phyloP scores from a whole-genome alignment of 495 filamentous ascomycete genomes.

The Talaromyces borbonicus region DNA sequence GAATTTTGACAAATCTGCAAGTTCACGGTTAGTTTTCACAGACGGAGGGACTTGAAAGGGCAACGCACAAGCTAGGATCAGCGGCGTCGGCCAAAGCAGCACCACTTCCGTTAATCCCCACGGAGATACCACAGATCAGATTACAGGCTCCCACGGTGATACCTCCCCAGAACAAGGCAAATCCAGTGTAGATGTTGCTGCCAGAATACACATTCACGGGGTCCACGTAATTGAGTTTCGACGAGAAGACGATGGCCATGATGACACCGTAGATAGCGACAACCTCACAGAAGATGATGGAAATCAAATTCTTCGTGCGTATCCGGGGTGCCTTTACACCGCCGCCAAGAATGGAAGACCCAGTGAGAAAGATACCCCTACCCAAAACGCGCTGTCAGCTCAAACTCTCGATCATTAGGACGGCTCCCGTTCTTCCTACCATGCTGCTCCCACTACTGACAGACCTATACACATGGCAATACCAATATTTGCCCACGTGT shows the following conservation, averaged over 20 bases:
- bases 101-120: conserved; percentile 96
- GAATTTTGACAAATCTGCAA: conserved; percentile 77
- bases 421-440: conserved; percentile 52
- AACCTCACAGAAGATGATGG: conserved; percentile 99
- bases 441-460: conserved; percentile 94
- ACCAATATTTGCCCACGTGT: conserved; percentile 83
- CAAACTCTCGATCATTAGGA: not conserved
- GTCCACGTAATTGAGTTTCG: conserved; percentile 57
- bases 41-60: not conserved
- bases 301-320: conserved; percentile 97
- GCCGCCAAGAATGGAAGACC: conserved; percentile 94
- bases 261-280: conserved; percentile 99
- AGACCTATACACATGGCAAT: conserved; percentile 92
- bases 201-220: conserved; percentile 47
- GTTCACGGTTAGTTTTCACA: conserved; percentile 7
- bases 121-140: conserved; percentile 88
- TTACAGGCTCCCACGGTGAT: conserved; percentile 92
- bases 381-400: conserved; percentile 19
- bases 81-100: conserved; percentile 94
- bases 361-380: conserved; percentile 98
- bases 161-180: conserved; percentile 91
- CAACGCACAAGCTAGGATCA: conserved; percentile 74
- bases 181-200: conserved; percentile 87
- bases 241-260: conserved; percentile 95
- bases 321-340: conserved; percentile 95